Evolutionary conservation across 2,329 filamentous ascomycete species (phyloP), one percentile per base, ranked within the genome.

Genomic region (Nigrospora osmanthi): DNA sequence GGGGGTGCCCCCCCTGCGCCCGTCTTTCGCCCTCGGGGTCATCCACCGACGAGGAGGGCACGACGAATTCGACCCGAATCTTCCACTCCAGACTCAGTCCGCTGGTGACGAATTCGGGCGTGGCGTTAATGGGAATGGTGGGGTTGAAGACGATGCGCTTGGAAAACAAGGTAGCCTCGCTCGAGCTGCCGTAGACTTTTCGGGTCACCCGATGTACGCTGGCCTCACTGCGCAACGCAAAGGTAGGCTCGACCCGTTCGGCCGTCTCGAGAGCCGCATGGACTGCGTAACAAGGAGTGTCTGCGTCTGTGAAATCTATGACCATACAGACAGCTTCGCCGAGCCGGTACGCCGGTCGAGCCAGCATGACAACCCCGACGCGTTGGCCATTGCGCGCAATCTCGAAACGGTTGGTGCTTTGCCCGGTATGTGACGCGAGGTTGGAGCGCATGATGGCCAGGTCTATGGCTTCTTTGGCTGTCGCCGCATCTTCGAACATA

Each of bases 331-430:
- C 81, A 0, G 85, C 83, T 64, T 98, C 93, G 47, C 93, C 93
- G 1, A 98, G 73, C 38, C 90, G 79, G 68, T 94, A 96, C 1
- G 90, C 83, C 0, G 93, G 89, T 11, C 93, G 82, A 6, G 90
- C 86, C 31, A 98, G 76, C 66, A 90, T 89, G 45, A 98, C 80
- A 6, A 94, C 88, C 3, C 87, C 91, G 12, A 98, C 90, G n/a
- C 83, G 83, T 45, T 83, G 83, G n/a, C 90, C 90, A 57, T 89
- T 90, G 13, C 91, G 85, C 12, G 91, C 85, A 60, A 98, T 97
- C 60, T 95, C 90, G 61, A 97, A 98, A 35, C 89, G 83, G 57
- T 95, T 96, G n/a, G 85, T 80, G 58, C 87, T 90, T 55, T 89
- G 84, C 33, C 83, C 81, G n/a, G 80, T 77, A 38, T 80, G 75